phyloP scores from a whole-genome alignment of 805 yeast species.

The Starmerella geochares region DNA sequence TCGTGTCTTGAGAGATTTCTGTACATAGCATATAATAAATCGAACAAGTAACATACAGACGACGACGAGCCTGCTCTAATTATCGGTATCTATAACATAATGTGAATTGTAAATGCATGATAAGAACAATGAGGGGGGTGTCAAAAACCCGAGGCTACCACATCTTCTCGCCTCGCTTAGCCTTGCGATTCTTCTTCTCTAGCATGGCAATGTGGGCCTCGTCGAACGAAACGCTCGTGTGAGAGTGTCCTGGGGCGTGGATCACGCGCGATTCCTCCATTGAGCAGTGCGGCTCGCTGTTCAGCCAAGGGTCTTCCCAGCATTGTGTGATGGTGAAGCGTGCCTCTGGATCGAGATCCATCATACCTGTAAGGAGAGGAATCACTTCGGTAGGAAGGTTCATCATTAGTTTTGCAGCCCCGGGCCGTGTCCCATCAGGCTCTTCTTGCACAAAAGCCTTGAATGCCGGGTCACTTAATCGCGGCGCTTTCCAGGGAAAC shows the following conservation, averaged over 20 bases:
- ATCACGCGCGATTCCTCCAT: slow-evolving; percentile 31
- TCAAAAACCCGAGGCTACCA: no score
- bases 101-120: no score
- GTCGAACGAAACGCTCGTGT: slow-evolving; percentile 81
- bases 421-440: slow-evolving; percentile 31
- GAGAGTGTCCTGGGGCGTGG: slow-evolving; percentile 56
- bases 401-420: slow-evolving; percentile 59
- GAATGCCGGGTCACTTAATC: slow-evolving; percentile 68
- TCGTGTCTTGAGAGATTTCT: slow-evolving; percentile 43
- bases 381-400: slow-evolving; percentile 62
- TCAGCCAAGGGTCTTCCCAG: slow-evolving; percentile 47
- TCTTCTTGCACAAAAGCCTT: slow-evolving; percentile 51
- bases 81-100: no score
- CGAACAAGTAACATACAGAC: not conserved
- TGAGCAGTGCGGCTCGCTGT: slow-evolving; percentile 59
- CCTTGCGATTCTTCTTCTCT: slow-evolving; percentile 52
- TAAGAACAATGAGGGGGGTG: not conserved
- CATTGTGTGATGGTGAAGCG: slow-evolving; percentile 54
- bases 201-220: slow-evolving; percentile 93
- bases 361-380: slow-evolving; percentile 54
- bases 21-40: slow-evolving; percentile 5
- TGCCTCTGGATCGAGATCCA: slow-evolving; percentile 48
- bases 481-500: slow-evolving; percentile 93
- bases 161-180: slow-evolving; percentile 44
- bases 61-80: no score